Percentiles rank a stretch among this genome's conserved stretches.
These are phyloP conservation scores for Claviceps paspali DNA, from an alignment of 2,329 filamentous ascomycete genomes.

Conservation along the genomic window DNA sequence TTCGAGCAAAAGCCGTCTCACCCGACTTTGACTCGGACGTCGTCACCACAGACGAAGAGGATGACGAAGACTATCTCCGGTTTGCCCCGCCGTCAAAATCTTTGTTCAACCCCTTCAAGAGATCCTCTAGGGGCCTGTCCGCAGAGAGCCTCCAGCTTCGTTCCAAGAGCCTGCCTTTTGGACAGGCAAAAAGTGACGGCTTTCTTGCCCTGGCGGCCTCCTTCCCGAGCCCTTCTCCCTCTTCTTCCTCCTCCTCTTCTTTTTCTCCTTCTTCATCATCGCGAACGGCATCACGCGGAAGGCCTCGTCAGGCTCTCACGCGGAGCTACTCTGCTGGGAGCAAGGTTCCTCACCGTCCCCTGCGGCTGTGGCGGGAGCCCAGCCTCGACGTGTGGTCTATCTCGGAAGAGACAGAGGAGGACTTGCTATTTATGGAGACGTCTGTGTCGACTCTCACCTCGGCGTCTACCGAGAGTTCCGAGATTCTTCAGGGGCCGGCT, in stretches of 20 bases:
- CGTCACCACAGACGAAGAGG: conserved; percentile 28
- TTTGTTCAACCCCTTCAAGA: conserved; percentile 16
- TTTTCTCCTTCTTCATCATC: not conserved
- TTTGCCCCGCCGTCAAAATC: conserved; percentile 24
- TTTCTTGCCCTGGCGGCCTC: conserved; percentile 12
- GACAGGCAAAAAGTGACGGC: conserved; percentile 13
- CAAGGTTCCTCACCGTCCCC: conserved; percentile 21
- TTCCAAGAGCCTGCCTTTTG: conserved; percentile 18
- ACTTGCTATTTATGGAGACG: conserved; percentile 28
- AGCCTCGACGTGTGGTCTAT: conserved; percentile 46
- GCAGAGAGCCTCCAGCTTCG: conserved; percentile 19
- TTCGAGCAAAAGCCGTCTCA: conserved; percentile 18
- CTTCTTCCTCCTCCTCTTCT: no score
- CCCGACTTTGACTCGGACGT: conserved; percentile 26
- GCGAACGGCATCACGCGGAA: not conserved
- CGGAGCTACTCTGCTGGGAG: conserved; percentile 4
- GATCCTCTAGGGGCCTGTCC: conserved; percentile 26
- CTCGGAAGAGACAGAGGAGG: conserved; percentile 42
- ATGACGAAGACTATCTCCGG: conserved; percentile 35
- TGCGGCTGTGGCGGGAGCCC: conserved; percentile 37
- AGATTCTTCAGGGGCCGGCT: conserved; percentile 17
- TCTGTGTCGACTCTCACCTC: conserved; percentile 19
- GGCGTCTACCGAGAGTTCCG: conserved; percentile 12
- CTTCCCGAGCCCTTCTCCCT: conserved; percentile 5
- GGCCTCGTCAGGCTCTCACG: conserved; percentile 2